These are phyloP conservation scores for Salix exigua DNA, from an alignment of 345 rosid genomes.

Conservation along the genomic window DNA sequence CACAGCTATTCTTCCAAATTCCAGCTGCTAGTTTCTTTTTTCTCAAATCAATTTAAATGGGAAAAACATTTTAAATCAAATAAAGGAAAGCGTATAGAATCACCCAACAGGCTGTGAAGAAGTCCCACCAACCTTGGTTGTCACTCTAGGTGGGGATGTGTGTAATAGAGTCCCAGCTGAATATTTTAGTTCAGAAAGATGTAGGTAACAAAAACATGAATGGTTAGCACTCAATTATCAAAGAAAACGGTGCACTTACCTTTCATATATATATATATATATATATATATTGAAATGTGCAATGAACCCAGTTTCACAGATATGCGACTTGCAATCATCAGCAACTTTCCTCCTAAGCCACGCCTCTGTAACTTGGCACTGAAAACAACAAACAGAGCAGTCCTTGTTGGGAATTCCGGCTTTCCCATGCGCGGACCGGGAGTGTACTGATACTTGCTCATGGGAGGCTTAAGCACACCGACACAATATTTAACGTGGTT, in stretches of 20 bases:
- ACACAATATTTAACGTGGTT: too few relatives aligned
- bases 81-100: neutral
- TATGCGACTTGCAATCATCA: neutral
- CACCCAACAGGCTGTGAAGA: neutral
- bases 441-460: too few relatives aligned
- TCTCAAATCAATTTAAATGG: neutral
- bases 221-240: neutral
- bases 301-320: neutral
- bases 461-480: too few relatives aligned
- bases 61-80: neutral
- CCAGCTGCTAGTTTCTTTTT: neutral
- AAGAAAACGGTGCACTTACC: neutral
- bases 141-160: neutral
- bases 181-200: neutral
- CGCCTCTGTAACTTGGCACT: neutral
- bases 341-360: constrained; percentile 22
- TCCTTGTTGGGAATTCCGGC: too few relatives aligned
- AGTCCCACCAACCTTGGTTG: neutral
- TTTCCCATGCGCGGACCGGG: too few relatives aligned
- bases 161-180: neutral
- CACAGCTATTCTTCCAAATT: neutral
- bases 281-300: neutral
- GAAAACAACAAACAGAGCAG: neutral
- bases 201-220: neutral
- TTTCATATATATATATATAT: neutral